phyloP scores from a whole-genome alignment of 1,284 basidiomycete species.

The Rhizoctonia solani region DNA sequence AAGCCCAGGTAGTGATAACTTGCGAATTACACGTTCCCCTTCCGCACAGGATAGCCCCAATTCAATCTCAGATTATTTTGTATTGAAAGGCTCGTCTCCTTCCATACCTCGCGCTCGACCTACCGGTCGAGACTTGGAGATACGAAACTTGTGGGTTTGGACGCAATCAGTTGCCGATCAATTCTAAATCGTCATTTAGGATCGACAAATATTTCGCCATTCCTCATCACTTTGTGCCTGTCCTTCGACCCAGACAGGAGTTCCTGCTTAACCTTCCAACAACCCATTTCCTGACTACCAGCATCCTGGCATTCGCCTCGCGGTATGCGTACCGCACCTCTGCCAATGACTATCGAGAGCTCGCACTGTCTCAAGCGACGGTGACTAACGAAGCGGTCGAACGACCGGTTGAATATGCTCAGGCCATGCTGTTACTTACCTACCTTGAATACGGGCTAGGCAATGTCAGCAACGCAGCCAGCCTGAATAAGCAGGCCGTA shows the following conservation, averaged over 20 bases:
- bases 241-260: constrained; percentile 21
- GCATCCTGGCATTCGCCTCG: constrained; percentile 29
- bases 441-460: constrained; percentile 35
- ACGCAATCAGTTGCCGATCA: too few relatives aligned
- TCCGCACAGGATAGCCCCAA: background rate
- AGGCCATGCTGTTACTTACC: constrained; percentile 31
- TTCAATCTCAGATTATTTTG: constrained; percentile 27
- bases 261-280: constrained; percentile 29
- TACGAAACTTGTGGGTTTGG: constrained; percentile 12
- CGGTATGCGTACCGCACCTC: constrained; percentile 21
- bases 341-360: constrained; percentile 31
- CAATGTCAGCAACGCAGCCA: constrained; percentile 24
- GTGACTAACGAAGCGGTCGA: constrained; percentile 11
- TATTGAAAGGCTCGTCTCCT: background rate
- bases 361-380: constrained; percentile 28
- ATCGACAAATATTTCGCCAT: constrained; percentile 36
- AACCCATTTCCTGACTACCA: constrained; percentile 22
- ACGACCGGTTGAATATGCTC: constrained; percentile 29
- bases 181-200: background rate
- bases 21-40: background rate
- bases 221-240: constrained; percentile 32
- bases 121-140: constrained; percentile 16
- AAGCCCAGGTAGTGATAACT: background rate
- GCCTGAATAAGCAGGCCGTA: constrained; percentile 22
- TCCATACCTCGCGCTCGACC: constrained; percentile 2